A percentile compares a stretch with the other conserved stretches of the same genome.
Conservation (phyloP, 2,329 filamentous ascomycete species). For the Tympanopsis confertula region DNA sequence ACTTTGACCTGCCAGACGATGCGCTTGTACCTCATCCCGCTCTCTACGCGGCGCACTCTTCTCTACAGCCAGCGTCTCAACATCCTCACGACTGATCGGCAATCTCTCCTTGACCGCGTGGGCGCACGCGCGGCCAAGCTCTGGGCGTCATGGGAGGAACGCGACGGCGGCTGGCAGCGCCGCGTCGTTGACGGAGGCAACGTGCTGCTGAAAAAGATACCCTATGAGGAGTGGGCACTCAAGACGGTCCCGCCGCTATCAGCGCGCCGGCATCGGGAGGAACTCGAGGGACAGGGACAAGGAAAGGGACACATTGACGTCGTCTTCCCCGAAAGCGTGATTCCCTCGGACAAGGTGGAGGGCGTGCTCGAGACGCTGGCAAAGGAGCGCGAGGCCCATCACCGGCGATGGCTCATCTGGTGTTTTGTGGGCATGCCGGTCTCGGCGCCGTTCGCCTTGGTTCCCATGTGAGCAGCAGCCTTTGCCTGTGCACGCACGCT, state of each 20-base stretch:
- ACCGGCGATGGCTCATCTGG: constrained; percentile 67
- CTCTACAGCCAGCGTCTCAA: constrained; percentile 79
- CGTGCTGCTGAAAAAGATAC: constrained; percentile 70
- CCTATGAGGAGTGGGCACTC: constrained; percentile 94
- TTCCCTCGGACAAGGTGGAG: constrained; percentile 52
- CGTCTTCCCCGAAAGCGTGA: constrained; percentile 61
- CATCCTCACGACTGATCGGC: constrained; percentile 36
- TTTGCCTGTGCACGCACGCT: constrained; percentile 1
- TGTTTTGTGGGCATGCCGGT: constrained; percentile 76
- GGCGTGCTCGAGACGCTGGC: constrained; percentile 59
- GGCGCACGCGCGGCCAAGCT: constrained; percentile 61
- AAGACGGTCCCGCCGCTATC: constrained; percentile 85
- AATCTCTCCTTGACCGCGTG: constrained; percentile 54
- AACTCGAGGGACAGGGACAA: constrained; percentile 49
- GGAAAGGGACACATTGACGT: constrained; percentile 46
- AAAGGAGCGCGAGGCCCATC: constrained; percentile 68
- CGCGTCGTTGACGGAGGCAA: constrained; percentile 80
- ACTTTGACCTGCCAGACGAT: no score
- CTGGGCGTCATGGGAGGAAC: constrained; percentile 82
- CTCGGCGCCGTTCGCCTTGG: constrained; percentile 66
- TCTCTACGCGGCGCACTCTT: constrained; percentile 81
- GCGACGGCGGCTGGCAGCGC: constrained; percentile 77
- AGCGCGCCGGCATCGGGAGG: constrained; percentile 49
- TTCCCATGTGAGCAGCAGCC: constrained; percentile 62
- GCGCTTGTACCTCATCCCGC: constrained; percentile 86